Base-by-base conservation (phyloP, 2,329 filamentous ascomycete species). In the Colletotrichum coccodes region DNA sequence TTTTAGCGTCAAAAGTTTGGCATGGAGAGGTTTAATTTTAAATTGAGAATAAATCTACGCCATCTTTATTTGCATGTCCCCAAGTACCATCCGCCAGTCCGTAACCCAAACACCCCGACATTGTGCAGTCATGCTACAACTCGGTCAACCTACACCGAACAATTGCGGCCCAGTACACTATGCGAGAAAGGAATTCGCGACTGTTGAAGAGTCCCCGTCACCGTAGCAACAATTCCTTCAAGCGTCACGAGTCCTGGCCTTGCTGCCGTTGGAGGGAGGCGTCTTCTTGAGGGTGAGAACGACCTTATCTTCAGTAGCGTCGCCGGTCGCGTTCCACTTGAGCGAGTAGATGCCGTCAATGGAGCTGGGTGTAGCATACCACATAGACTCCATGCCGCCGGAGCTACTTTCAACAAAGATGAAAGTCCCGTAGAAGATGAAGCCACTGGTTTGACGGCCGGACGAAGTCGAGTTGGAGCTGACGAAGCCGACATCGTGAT, bases 401-500 rank as follows among this genome's bases (percentile, higher is more conserved):
- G 70, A 21, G 34, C 46, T 16, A 36, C 26, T 8, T 34, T 47
- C 12, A 23, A 66, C 57, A 42, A 75, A 60, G 30, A 70, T 66
- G 58, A 72, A 70, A 30, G 66, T 60, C 34, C 73, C 75, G 64
- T 77, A 76, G 73, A 75, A 75, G 9, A 70, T 53, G 67, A 76
- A 76, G 6, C 74, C 75, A 3, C 57, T 60, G n/a, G 66, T 73
- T 42, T 63, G 46, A 2, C 68, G 38, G 40, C 68, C 70, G 2
- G 58, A 26, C 3, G 54, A 49, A 5, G 47, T 54, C 1, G 57
- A 42, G 34, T 59, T 64, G 28, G 65, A 54, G 40, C 30, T 14
- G 46, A 61, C 66, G 64, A 77, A 75, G 3, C 71, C 72, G 18
- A 74, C 73, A 23, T 62, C 47, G 23, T 74, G 71, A 26, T 70